These are phyloP conservation scores for Phallus indusiatus DNA, from an alignment of 768 basidiomycete genomes.

Conservation along the genomic window DNA sequence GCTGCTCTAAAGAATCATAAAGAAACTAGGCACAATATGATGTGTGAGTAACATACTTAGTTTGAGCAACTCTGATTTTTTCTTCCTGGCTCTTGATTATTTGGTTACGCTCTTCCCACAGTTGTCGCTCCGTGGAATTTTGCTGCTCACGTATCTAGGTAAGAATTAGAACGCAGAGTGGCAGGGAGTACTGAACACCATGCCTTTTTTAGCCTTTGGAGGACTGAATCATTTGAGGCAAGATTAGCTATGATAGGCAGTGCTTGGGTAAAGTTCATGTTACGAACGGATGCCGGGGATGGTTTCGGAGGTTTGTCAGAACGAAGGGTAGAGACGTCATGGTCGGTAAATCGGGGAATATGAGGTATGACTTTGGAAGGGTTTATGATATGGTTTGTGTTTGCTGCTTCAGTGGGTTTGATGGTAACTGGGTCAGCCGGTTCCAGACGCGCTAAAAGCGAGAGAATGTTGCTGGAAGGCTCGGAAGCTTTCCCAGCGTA, in stretches of 20 bases:
- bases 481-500: background rate
- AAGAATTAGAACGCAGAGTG: background rate
- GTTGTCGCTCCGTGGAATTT: constrained; percentile 50
- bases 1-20: constrained; percentile 38
- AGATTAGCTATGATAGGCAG: constrained; percentile 57
- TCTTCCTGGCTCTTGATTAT: constrained; percentile 61
- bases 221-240: constrained; percentile 42
- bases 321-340: constrained; percentile 4
- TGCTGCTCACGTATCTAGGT: constrained; percentile 64
- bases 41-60: constrained; percentile 35
- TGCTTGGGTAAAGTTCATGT: constrained; percentile 58
- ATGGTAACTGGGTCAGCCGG: background rate
- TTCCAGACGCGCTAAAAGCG: constrained; percentile 53
- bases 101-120: constrained; percentile 58
- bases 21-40: background rate
- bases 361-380: background rate
- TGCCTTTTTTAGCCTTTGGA: constrained; percentile 45
- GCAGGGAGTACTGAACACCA: constrained; percentile 11
- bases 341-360: constrained; percentile 2
- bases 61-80: constrained; percentile 57
- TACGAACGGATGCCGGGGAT: constrained; percentile 17
- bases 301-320: background rate
- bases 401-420: no score
- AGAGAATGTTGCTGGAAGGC: constrained; percentile 39
- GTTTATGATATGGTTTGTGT: background rate